Evolutionary conservation across 2,329 filamentous ascomycete genomes (phyloP).

Genomic region (Trichoderma gracile): DNA sequence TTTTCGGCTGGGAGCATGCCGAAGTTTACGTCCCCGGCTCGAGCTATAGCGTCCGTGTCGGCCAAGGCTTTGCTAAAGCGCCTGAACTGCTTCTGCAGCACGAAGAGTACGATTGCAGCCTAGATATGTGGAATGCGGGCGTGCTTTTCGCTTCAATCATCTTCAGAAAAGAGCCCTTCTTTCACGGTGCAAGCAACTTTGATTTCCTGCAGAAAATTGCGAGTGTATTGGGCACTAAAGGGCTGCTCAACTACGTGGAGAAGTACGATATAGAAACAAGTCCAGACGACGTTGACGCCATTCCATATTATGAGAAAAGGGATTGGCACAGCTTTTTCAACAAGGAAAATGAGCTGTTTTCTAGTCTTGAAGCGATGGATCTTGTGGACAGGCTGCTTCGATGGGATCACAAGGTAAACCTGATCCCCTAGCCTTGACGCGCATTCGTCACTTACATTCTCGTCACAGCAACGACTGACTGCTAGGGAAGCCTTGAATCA

Average conservation of each 20-base stretch:
- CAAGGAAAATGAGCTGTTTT: slow-evolving; percentile 92
- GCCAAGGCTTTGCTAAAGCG: slow-evolving; percentile 96
- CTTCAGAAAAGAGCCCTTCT: slow-evolving; percentile 98
- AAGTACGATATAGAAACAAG: slow-evolving; percentile 99
- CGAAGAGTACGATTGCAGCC: slow-evolving; percentile 98
- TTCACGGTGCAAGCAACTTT: slow-evolving; percentile 97
- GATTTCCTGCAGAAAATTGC: slow-evolving; percentile 99
- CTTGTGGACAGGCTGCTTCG: slow-evolving; percentile 95
- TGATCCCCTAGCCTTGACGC: no score
- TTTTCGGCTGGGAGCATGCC: slow-evolving; percentile 98
- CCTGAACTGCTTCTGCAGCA: slow-evolving; percentile 95
- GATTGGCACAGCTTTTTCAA: slow-evolving; percentile 97
- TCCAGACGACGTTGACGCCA: slow-evolving; percentile 95
- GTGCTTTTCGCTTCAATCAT: slow-evolving; percentile 99
- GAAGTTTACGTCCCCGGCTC: slow-evolving; percentile 98
- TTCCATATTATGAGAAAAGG: slow-evolving; percentile 95
- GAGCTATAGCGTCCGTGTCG: slow-evolving; percentile 96
- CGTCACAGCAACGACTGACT: background rate
- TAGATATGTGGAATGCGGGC: slow-evolving; percentile 98
- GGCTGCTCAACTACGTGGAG: slow-evolving; percentile 96
- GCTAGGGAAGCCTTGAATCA: background rate
- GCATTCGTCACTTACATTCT: background rate
- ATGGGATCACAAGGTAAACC: slow-evolving; percentile 87
- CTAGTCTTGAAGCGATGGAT: slow-evolving; percentile 94
- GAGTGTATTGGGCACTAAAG: slow-evolving; percentile 97